These are phyloP conservation scores for Hypholoma sublateritium DNA, from an alignment of 768 basidiomycete genomes.

Conservation along the genomic window DNA sequence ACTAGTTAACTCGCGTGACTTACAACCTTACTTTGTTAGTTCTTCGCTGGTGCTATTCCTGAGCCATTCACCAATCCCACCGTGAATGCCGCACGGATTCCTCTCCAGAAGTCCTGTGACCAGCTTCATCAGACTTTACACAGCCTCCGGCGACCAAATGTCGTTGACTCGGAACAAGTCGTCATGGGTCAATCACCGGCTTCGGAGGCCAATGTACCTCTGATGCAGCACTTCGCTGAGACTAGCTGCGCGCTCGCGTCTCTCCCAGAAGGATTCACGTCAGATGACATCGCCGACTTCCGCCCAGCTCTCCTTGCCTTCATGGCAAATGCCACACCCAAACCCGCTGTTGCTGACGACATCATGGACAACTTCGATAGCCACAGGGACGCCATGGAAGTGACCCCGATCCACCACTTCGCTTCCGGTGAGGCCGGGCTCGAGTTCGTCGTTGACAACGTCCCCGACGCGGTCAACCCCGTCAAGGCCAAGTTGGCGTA, in stretches of 20 bases:
- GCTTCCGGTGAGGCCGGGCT: slow-evolving; percentile 38
- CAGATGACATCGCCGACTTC: slow-evolving; percentile 38
- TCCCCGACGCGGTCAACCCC: slow-evolving; percentile 76
- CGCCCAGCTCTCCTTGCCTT: slow-evolving; percentile 71
- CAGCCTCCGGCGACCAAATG: slow-evolving; percentile 23
- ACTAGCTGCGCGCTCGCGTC: slow-evolving; percentile 49
- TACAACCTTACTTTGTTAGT: slow-evolving; percentile 40
- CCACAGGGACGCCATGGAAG: slow-evolving; percentile 49
- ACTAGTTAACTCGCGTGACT: slow-evolving; percentile 3
- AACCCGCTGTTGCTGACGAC: slow-evolving; percentile 42
- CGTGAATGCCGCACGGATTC: slow-evolving; percentile 35
- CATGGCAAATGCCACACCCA: slow-evolving; percentile 73
- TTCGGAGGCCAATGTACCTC: slow-evolving; percentile 13
- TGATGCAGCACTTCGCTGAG: slow-evolving; percentile 46
- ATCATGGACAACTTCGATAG: slow-evolving; percentile 50
- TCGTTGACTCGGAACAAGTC: slow-evolving; percentile 33
- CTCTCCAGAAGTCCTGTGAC: slow-evolving; percentile 57
- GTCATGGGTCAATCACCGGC: slow-evolving; percentile 32
- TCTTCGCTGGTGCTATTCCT: slow-evolving; percentile 68
- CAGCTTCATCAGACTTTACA: slow-evolving; percentile 32
- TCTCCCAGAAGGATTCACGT: neutral
- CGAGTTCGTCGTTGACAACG: slow-evolving; percentile 50
- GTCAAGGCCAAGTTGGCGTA: slow-evolving; percentile 82
- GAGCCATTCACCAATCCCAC: slow-evolving; percentile 29
- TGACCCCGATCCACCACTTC: slow-evolving; percentile 43